A percentile compares a stretch with the other conserved stretches of the same genome.
phyloP scores from a whole-genome alignment of 176 grass and related monocot genomes.

The Poa pratensis region DNA sequence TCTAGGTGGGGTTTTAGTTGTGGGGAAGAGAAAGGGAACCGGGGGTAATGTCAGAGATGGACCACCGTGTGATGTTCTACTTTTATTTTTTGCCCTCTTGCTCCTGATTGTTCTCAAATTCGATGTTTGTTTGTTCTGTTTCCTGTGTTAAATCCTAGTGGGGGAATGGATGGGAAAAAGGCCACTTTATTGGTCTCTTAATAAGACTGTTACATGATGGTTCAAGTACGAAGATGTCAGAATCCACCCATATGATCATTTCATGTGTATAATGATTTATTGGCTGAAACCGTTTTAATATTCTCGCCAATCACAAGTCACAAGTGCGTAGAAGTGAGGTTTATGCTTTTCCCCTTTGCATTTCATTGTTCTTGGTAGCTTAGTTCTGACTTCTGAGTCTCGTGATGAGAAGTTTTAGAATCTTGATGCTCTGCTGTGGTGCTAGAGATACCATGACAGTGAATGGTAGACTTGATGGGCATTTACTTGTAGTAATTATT shows the following conservation, averaged over 20 bases:
- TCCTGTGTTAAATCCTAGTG: not conserved
- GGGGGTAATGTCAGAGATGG: conserved; percentile 23
- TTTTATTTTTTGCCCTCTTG: not conserved
- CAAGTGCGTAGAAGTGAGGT: not conserved
- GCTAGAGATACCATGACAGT: conserved; percentile 1
- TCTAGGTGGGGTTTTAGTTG: conserved; percentile 35
- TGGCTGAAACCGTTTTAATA: not conserved
- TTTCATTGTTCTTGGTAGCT: not conserved
- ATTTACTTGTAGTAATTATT: conserved; percentile 30
- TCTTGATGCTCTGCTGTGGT: not conserved
- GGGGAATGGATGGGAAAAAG: not conserved
- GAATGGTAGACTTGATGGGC: not conserved
- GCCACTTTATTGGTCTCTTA: not conserved
- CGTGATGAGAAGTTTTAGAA: not conserved
- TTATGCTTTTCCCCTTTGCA: not conserved
- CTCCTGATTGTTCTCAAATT: not conserved
- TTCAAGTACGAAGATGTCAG: not conserved
- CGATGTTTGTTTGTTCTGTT: not conserved
- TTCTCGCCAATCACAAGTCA: not conserved
- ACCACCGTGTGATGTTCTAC: not conserved
- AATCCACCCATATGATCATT: not conserved
- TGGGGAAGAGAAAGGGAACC: not conserved
- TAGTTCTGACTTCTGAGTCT: conserved; percentile 4
- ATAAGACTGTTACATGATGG: not conserved
- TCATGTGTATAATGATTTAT: not conserved